Percentiles rank a stretch among this genome's conserved stretches.
Evolutionary conservation across 1,139 yeast species (phyloP).

Genomic region (Geotrichum fermentans): DNA sequence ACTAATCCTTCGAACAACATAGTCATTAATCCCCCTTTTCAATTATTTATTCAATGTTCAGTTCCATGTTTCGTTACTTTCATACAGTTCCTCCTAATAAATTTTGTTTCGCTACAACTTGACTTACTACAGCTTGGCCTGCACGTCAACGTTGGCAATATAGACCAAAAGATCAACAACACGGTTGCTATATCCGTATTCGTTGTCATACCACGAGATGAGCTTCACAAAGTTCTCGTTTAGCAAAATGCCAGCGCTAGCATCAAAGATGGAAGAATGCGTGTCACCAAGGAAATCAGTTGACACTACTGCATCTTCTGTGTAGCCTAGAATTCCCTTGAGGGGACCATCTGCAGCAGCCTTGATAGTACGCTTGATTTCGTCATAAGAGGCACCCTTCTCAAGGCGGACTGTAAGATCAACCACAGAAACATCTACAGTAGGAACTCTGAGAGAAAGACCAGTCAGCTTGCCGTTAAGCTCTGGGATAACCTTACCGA

Average conservation of each 20-base stretch:
- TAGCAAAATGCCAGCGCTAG: conserved; percentile 78
- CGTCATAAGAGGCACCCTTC: conserved; percentile 67
- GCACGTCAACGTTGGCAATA: conserved; percentile 49
- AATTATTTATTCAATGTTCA: too few relatives aligned
- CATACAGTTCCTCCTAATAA: too few relatives aligned
- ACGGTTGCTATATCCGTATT: conserved; percentile 88
- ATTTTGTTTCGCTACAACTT: too few relatives aligned
- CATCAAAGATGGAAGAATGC: conserved; percentile 77
- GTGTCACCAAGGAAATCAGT: conserved; percentile 75
- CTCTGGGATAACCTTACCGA: conserved; percentile 83
- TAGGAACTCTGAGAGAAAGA: conserved; percentile 83
- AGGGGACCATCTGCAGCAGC: conserved; percentile 57
- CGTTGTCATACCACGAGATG: conserved; percentile 87
- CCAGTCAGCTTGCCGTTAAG: conserved; percentile 86
- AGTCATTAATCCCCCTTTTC: too few relatives aligned
- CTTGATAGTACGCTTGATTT: conserved; percentile 68
- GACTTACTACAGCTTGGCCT: conserved; percentile 10
- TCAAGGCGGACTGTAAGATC: conserved; percentile 66
- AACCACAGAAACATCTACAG: conserved; percentile 78
- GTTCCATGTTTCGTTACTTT: too few relatives aligned
- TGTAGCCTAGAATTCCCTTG: conserved; percentile 77
- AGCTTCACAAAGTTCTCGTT: conserved; percentile 81
- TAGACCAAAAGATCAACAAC: conserved; percentile 77
- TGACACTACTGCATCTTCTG: conserved; percentile 81
- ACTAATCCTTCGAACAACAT: too few relatives aligned